Evolutionary conservation across 2,329 filamentous ascomycete genomes (phyloP).

Genomic region (Thielaviopsis euricoi): DNA sequence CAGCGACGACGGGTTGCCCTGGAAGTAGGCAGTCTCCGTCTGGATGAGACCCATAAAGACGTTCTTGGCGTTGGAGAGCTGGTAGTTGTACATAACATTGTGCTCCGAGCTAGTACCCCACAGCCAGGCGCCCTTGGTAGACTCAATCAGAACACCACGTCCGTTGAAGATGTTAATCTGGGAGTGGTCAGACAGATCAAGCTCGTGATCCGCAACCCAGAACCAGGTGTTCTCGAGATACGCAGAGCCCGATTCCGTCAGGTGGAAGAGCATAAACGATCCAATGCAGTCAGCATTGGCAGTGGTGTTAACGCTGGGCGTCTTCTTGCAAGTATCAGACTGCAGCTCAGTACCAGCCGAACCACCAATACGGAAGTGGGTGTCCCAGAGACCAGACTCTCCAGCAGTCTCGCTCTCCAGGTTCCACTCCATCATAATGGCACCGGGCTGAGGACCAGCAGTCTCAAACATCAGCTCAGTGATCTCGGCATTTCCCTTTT

Average conservation of each 20-base stretch:
- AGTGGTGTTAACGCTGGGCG: constrained; percentile 42
- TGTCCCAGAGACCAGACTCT: constrained; percentile 74
- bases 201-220: constrained; percentile 82
- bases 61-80: constrained; percentile 59
- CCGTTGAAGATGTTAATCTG: constrained; percentile 82
- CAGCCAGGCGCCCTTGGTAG: constrained; percentile 58
- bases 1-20: constrained; percentile 61
- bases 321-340: constrained; percentile 64
- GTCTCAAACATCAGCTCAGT: constrained; percentile 78
- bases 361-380: constrained; percentile 88
- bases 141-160: constrained; percentile 68
- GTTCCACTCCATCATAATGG: constrained; percentile 87
- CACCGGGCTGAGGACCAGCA: constrained; percentile 66
- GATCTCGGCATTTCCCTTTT: constrained; percentile 70
- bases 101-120: constrained; percentile 60
- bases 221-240: constrained; percentile 86
- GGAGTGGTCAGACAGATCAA: constrained; percentile 56
- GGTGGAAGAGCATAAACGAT: constrained; percentile 53
- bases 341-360: constrained; percentile 71
- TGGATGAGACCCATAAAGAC: constrained; percentile 75
- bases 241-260: constrained; percentile 44
- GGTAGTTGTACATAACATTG: constrained; percentile 64
- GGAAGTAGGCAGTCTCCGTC: constrained; percentile 79
- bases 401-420: constrained; percentile 51
- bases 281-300: constrained; percentile 55